Evolutionary conservation across 2,329 filamentous ascomycete species (phyloP), one percentile per base, ranked within the genome.

Genomic region (Exophiala calicioides): DNA sequence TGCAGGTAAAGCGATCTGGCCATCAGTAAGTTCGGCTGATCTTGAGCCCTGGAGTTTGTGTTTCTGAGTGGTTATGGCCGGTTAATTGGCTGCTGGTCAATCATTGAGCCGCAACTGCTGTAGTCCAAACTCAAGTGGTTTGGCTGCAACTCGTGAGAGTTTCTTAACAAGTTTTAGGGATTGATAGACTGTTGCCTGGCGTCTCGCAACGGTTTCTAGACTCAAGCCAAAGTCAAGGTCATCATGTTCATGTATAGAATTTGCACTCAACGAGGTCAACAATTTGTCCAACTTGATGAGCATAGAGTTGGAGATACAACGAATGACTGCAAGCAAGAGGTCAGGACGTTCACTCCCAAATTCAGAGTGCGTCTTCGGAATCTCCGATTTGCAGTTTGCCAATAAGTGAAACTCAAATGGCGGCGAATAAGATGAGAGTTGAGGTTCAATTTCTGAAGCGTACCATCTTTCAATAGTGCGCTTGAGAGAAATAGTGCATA

Each of bases 381-480:
- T 34, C 20, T 5, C 7, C 20, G 9, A 18, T 34, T 12, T 34
- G 32, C 6, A 27, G 24, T 12, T 16, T 34, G 32, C 4, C 10
- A 19, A 18, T 5, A 18, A 19, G 15, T 5, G 20, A 18, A 19
- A 18, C 13, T 7, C 7, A 27, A 27, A 7, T 9, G 21, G 15
- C 21, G 19, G n/a, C n/a, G n/a, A n/a, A n/a, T n/a, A n/a, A n/a
- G 33, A 20, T n/a, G 16, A 35, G 23, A 16, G 26, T 31, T 12
- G 26, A 18, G 35, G 35, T 9, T n/a, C 27, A 3, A 40, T n/a
- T 23, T 47, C 24, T 31, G 36, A 19, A 18, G 8, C 29, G 35
- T 47, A 47, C 44, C 44, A 47, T 8, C 21, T 33, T 35, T 47
- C 44, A 30, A 47, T 16, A 13, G 44, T 27, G 7, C 29, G n/a